Evolutionary conservation across 371 early-diverging fungal species (phyloP), one percentile per base, ranked within the genome.

Genomic region (Rhizopus stolonifer): DNA sequence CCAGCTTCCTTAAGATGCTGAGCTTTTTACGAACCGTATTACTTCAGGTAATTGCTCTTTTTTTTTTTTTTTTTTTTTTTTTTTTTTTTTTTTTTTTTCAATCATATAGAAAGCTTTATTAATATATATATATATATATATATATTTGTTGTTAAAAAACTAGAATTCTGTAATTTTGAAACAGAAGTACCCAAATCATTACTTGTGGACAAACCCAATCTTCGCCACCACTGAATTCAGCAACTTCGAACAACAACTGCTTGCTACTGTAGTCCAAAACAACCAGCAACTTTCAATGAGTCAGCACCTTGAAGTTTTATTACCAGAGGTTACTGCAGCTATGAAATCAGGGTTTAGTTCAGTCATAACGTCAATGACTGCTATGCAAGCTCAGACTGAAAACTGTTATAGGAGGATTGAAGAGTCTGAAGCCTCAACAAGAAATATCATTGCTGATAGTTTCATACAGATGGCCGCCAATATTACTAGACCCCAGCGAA

Each of bases 81-180:
- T n/a, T n/a, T n/a, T n/a, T n/a, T n/a, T n/a, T n/a, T n/a, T n/a
- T n/a, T n/a, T n/a, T n/a, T n/a, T n/a, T n/a, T n/a, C n/a, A n/a
- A n/a, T n/a, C n/a, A n/a, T n/a, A n/a, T n/a, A n/a, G n/a, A n/a
- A n/a, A n/a, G n/a, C n/a, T n/a, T n/a, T n/a, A n/a, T n/a, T n/a
- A n/a, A n/a, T n/a, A n/a, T n/a, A n/a, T n/a, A n/a, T n/a, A n/a
- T n/a, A n/a, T n/a, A n/a, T n/a, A n/a, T n/a, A n/a, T n/a, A n/a
- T n/a, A n/a, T n/a, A n/a, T n/a, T n/a, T n/a, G n/a, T n/a, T n/a
- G n/a, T n/a, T n/a, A n/a, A n/a, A n/a, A n/a, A n/a, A n/a, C n/a
- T 34, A 48, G 46, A 45, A 54, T 18, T 48, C 54, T 4, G 46
- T 59, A 8, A 21, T 49, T 0, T n/a, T 59, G 17, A 48, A 32